Base-by-base conservation (phyloP, 108 stramenopile genomes). In the Chaetoceros tenuissimus region DNA sequence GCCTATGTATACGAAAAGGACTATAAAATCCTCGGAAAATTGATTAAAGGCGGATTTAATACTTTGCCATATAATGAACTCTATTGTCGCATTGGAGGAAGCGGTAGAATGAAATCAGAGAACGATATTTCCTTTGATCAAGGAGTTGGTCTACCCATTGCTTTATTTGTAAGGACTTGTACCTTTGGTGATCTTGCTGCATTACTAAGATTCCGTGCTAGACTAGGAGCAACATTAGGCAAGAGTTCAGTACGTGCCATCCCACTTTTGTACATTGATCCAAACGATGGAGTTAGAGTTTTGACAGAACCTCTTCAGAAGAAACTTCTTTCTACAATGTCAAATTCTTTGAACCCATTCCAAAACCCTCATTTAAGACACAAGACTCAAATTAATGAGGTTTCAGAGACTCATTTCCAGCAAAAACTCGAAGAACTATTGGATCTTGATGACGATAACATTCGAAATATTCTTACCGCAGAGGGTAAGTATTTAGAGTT, bases 11-110 rank as follows among this genome's bases (percentile, higher is more conserved):
- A 46, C 60, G 72, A 84, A 27, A 58, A 55, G 21, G 82, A 84
- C n/a, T 80, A 80, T 51, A 62, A 60, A 8, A 59, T 82, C 45
- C 64, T 48, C 13, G 84, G 80, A 16, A 79, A 82, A 26, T 48
- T 83, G 49, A 71, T 93, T 3, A 72, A 79, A 21, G 91, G 82
- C 21, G 85, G 83, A 24, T 62, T 94, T 10, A 66, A 64, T 10
- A 76, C 77, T 8, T 77, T 94, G 31, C 93, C 93, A 18, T 94
- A 90, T 72, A 94, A 94, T 62, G 93, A 94, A 77, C 72, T 87
- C 0, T 87, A 71, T 51, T 40, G 82, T 31, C 79, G 87, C 24
- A 78, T 90, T 31, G 92, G 92, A 40, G 88, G 88, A 29, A 27
- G 66, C 20, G 88, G 88, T n/a, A 71, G 87, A 10, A 72, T 87